Percentiles rank a stretch among this genome's conserved stretches.
These are phyloP conservation scores for Backusella tuberculispora DNA, from an alignment of 192 early-diverging fungal species.

Conservation along the genomic window DNA sequence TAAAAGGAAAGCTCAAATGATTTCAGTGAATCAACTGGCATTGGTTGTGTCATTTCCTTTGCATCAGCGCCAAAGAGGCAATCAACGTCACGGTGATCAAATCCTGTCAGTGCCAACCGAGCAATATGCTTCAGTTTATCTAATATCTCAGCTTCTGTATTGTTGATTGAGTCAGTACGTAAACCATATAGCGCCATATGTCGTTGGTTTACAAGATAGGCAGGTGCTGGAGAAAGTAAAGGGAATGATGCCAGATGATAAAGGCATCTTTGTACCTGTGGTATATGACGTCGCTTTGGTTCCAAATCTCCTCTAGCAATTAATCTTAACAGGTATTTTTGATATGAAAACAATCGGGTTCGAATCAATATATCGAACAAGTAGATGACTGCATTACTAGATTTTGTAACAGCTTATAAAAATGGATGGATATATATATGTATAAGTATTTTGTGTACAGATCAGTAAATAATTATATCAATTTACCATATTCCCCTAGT, in stretches of 20 bases:
- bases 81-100: background rate
- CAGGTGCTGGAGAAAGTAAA: slow-evolving; percentile 36
- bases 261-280: slow-evolving; percentile 47
- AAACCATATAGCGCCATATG: slow-evolving; percentile 39
- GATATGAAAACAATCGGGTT: slow-evolving; percentile 60
- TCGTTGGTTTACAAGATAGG: slow-evolving; percentile 54
- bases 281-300: slow-evolving; percentile 34
- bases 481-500: slow-evolving; percentile 9
- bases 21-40: slow-evolving; percentile 40
- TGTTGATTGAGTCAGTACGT: slow-evolving; percentile 8
- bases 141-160: slow-evolving; percentile 22
- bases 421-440: no score
- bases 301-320: slow-evolving; percentile 60
- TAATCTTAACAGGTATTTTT: slow-evolving; percentile 56
- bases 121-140: slow-evolving; percentile 27
- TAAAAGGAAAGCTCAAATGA: slow-evolving; percentile 39
- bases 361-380: slow-evolving; percentile 60
- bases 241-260: slow-evolving; percentile 54
- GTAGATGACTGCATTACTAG: slow-evolving; percentile 33
- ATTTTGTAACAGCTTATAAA: background rate
- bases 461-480: background rate
- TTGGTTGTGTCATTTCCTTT: slow-evolving; percentile 46
- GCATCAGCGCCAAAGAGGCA: slow-evolving; percentile 32
- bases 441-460: background rate
- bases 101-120: slow-evolving; percentile 23